Base-by-base conservation (phyloP, 345 rosid species). In the Aquilaria yunnanensis region DNA sequence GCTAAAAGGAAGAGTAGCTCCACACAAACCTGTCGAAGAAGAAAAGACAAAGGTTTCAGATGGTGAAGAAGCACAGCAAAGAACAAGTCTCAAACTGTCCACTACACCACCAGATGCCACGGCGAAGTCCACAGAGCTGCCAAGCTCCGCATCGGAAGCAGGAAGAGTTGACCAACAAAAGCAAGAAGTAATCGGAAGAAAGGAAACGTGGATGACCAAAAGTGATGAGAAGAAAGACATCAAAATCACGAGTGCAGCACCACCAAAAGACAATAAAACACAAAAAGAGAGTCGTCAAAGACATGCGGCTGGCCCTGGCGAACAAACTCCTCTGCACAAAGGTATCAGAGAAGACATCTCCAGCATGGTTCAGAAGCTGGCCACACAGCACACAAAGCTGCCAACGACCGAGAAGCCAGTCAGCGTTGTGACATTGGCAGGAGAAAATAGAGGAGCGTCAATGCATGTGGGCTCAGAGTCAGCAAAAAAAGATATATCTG, bases 401-500 rank as follows among this genome's bases (percentile, higher is more conserved):
- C 60, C 78, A 1, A 56, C 46, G 2, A 81, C 72, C 45, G 85
- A 80, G 60, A 75, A 75, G 70, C 65, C 72, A 1, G 77, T 73
- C 12, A 73, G 77, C 51, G 67, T 85, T 34, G 60, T 79, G 43
- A 89, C 96, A 12, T 63, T 91, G 49, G 85, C 96, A 3, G 97
- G 97, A 13, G 97, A 95, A 73, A 91, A 89, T 77, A 84, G 65
- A 77, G 99, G 97, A 71, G 97, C 94, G 2, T 70, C 74, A 37
- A 89, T 87, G 91, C 70, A 75, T 51, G 6, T 84, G 62, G 74
- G 71, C 62, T 70, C 81, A 33, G 91, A 81, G 48, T 74, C 80
- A 37, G 54, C 63, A 43, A 79, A 59, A 72, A 83, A 72, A 71
- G 83, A 69, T 4, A 84, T 72, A 31, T 78, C 80, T 9, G 62